Evolutionary conservation across 257 asterid species (phyloP), one percentile per base, ranked within the genome.

Genomic region (Solanum phureja): DNA sequence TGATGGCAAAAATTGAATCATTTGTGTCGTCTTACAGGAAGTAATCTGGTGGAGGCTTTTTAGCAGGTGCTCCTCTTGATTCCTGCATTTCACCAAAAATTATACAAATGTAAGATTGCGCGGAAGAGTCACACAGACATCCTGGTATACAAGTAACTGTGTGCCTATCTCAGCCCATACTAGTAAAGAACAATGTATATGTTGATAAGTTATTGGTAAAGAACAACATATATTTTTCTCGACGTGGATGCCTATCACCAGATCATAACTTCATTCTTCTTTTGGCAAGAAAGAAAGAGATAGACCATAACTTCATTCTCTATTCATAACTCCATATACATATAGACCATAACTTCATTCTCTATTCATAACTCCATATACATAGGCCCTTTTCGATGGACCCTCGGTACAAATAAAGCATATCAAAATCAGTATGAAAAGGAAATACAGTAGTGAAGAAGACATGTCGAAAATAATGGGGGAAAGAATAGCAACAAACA

Each of bases 11-110:
- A 74, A 68, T 62, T 86, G 16, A 56, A 83, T 62, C 83, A 66
- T 24, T 34, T 24, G 12, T 24, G 35, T 86, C n/a, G 33, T 52
- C 82, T 91, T 92, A 97, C 64, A 97, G 93, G 94, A 97, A 97
- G 94, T 95, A 97, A 91, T 97, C 99, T 4, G 98, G 99, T 40
- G 98, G 98, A 42, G 98, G 95, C 88, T 90, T 97, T 88, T 91
- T 95, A 29, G 94, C 92, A 1, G 98, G 99, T 37, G 95, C 92
- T 87, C 98, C 98, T 92, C 99, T 95, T 49, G 98, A 87, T 86
- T 97, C 99, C 99, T 97, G 96, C 91, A 90, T 93, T 90, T 83
- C 62, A 90, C 24, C 84, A 87, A 4, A 3, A 29, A 86, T 52
- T 42, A 52, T 4, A 79, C 66, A 42, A 73, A 34, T 35, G 73